Base-by-base conservation (phyloP, 2,329 filamentous ascomycete species). In the Neofusicoccum kwambonambiense region DNA sequence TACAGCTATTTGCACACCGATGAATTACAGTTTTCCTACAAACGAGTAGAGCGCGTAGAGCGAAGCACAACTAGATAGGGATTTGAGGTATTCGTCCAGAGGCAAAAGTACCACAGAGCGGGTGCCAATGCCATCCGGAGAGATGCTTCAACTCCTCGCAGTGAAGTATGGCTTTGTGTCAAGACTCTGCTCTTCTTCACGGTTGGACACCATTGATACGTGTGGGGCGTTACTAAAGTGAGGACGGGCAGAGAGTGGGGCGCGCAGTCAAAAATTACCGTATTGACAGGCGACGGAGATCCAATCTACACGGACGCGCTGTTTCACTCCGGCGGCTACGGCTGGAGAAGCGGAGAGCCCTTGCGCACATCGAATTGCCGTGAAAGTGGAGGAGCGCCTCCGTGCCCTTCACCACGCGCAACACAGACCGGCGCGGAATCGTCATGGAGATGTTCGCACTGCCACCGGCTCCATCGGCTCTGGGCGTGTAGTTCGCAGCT, bases 301-400 rank as follows among this genome's bases (percentile, higher is more conserved):
- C 9, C 50, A 52, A 52, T 52, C 50, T 37, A 52, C 8, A 31
- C 47, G 47, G 47, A 15, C 47, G 47, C 31, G 47, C 15, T 19
- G 49, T 52, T 52, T 52, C 49, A 52, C 49, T 52, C 49, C 5
- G 49, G 22, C 47, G 22, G 27, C 22, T 50, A 22, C 22, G 47
- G 49, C 49, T 35, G 15, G 31, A 52, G 50, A 51, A 19, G 50
- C 50, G 27, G 50, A 52, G 50, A 37, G 50, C 17, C 52, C 52
- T 44, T 57, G 52, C 39, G 19, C 52, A 57, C 52, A 57, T 57
- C 52, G 37, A 57, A 57, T 31, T 57, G 37, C 52, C 52, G 11
- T 19, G 52, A 42, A 42, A 17, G 52, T 49, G 47, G 22, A 44
- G 52, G 22, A 57, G 51, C 15, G 35, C n/a, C 51, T 39, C 34